Evolutionary conservation across 495 filamentous ascomycete genomes (phyloP), one percentile per base, ranked within the genome.

Genomic region (Pseudotulostoma volvatum): DNA sequence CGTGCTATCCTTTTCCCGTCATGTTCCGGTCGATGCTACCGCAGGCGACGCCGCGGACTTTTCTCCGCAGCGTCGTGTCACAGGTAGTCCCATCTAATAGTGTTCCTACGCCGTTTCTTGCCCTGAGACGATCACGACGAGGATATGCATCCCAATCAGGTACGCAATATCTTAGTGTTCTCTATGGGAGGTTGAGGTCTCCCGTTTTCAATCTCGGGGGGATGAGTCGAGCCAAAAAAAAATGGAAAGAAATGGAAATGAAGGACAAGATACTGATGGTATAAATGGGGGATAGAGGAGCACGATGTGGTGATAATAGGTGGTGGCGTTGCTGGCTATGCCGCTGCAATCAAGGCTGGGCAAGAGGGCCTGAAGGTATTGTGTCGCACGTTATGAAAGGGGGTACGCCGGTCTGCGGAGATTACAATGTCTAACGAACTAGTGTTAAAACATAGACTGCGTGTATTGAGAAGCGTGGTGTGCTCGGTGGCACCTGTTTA

Each of bases 381-480:
- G 7, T 40, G 8, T 20, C 33, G 1, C 23, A 41, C 5, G 23
- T 34, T 42, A 40, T 13, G 8, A 7, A 34, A 31, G 33, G 34
- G 31, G 3, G 34, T 9, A 28, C 31, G 23, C 21, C 11, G 34
- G 34, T 41, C 36, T 18, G 31, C 31, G 38, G 43, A 19, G 28
- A 21, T 30, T 41, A n/a, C n/a, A n/a, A 9, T 13, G 11, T 16
- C 38, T 40, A 16, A 40, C n/a, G 14, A 15, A 4, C 13, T 4
- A 18, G 14, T 39, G 23, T 18, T n/a, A 19, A 40, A 34, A 32
- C 23, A 37, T 53, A 95, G 88, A 86, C 93, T 43, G 77, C 81
- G 34, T 97, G 90, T 67, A 90, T 97, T 68, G 90, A 97, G 69
- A 97, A 97, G 71, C 86, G 90, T 53, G 90, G 87, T 47, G 71